A percentile compares a stretch with the other conserved stretches of the same genome.
phyloP scores from a whole-genome alignment of 164 flowering plant species.

The Taxillus chinensis region DNA sequence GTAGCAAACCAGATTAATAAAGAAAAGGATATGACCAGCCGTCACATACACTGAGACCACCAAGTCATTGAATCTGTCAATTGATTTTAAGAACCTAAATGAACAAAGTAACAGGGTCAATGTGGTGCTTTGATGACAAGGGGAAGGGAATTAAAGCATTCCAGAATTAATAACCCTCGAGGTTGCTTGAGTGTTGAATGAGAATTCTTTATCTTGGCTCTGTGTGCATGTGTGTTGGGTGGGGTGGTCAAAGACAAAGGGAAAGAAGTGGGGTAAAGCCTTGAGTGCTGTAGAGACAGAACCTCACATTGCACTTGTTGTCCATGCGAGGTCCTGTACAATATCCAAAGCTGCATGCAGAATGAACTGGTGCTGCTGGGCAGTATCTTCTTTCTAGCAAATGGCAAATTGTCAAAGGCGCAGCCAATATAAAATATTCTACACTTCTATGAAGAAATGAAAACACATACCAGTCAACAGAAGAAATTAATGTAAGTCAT shows the following conservation, averaged over 20 bases:
- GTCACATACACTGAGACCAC: conserved; percentile 93
- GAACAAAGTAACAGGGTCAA: not conserved
- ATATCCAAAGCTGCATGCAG: conserved; percentile 92
- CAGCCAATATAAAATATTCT: not conserved
- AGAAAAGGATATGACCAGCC: conserved; percentile 92
- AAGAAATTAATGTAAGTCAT: no score
- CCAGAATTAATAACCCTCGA: no score
- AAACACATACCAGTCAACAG: no score
- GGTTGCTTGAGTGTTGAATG: no score
- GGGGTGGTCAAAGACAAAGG: no score
- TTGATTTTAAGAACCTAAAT: conserved; percentile 80
- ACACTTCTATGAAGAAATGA: not conserved
- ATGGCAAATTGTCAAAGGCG: not conserved
- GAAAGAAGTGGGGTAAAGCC: no score
- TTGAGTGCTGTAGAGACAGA: not conserved
- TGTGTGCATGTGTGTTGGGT: no score
- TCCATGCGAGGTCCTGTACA: conserved; percentile 97
- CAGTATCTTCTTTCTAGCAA: conserved; percentile 86
- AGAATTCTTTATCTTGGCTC: no score
- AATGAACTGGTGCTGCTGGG: conserved; percentile 93
- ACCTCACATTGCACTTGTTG: conserved; percentile 89
- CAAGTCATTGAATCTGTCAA: conserved; percentile 86
- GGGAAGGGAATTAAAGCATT: no score
- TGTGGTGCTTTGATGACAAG: no score
- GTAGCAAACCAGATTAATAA: no score